phyloP scores from a whole-genome alignment of 805 yeast genomes.

The Kurtzmaniella cleridarum region DNA sequence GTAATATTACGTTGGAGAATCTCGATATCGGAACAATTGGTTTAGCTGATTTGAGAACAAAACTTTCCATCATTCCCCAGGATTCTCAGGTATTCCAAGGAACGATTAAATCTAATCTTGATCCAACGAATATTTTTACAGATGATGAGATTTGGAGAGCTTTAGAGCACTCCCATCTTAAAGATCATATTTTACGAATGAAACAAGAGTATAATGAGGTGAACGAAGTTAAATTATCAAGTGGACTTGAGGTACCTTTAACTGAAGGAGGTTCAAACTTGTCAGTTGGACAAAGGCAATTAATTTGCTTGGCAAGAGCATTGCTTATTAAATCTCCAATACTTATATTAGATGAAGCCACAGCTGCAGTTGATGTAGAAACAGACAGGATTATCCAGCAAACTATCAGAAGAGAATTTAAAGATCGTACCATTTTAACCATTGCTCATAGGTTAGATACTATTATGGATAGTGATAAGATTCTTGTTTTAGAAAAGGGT shows the following conservation, averaged over 20 bases:
- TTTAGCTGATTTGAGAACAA: constrained; percentile 37
- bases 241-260: constrained; percentile 29
- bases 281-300: constrained; percentile 51
- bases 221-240: constrained; percentile 11
- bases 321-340: constrained; percentile 54
- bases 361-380: constrained; percentile 85
- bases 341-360: constrained; percentile 76
- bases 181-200: constrained; percentile 36
- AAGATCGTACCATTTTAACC: constrained; percentile 72
- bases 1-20: constrained; percentile 31
- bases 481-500: constrained; percentile 73
- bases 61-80: constrained; percentile 40
- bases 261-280: constrained; percentile 44
- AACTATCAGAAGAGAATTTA: constrained; percentile 70
- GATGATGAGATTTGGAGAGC: constrained; percentile 39
- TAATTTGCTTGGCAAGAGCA: constrained; percentile 77
- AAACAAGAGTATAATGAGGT: constrained; percentile 23
- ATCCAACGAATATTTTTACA: constrained; percentile 30
- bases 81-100: constrained; percentile 44
- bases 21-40: constrained; percentile 32
- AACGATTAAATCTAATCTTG: constrained; percentile 34
- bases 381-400: constrained; percentile 75
- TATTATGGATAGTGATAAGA: constrained; percentile 74
- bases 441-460: constrained; percentile 85
- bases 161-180: constrained; percentile 38